phyloP scores from a whole-genome alignment of 2,329 filamentous ascomycete species.

The Pleochaeta shiraiana region DNA sequence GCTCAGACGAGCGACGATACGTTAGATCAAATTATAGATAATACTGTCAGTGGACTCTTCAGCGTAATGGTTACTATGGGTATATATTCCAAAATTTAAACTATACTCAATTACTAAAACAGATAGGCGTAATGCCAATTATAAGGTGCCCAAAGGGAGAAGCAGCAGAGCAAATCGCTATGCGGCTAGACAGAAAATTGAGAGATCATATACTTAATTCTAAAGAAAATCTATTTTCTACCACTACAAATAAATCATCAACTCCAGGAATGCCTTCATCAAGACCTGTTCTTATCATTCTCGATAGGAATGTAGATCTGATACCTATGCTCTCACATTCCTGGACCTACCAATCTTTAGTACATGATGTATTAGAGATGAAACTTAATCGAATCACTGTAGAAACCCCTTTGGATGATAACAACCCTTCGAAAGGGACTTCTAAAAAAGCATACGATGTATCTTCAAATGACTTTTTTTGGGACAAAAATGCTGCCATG shows the following conservation, averaged over 20 bases:
- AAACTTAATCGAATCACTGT: constrained; percentile 88
- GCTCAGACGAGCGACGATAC: constrained; percentile 76
- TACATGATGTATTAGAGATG: constrained; percentile 57
- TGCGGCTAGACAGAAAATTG: constrained; percentile 85
- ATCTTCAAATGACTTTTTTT: constrained; percentile 84
- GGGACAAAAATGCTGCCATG: constrained; percentile 73
- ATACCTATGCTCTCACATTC: constrained; percentile 99
- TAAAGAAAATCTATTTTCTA: constrained; percentile 88
- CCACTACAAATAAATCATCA: constrained; percentile 30
- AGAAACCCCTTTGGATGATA: constrained; percentile 60
- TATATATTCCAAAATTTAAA: constrained; percentile 20
- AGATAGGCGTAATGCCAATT: constrained; percentile 65
- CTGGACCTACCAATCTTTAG: constrained; percentile 70
- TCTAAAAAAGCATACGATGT: constrained; percentile 82
- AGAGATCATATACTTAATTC: constrained; percentile 94
- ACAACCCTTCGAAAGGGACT: constrained; percentile 48
- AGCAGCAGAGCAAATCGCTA: constrained; percentile 82
- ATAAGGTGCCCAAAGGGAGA: constrained; percentile 87
- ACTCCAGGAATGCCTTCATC: constrained; percentile 42
- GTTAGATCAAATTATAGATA: constrained; percentile 68
- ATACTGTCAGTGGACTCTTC: constrained; percentile 89
- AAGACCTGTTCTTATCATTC: constrained; percentile 73
- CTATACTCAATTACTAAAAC: constrained; percentile 10
- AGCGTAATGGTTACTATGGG: constrained; percentile 98
- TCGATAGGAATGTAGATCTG: constrained; percentile 88